Evolutionary conservation across 2,329 filamentous ascomycete genomes (phyloP).

Genomic region (Didymellaceae sp.): DNA sequence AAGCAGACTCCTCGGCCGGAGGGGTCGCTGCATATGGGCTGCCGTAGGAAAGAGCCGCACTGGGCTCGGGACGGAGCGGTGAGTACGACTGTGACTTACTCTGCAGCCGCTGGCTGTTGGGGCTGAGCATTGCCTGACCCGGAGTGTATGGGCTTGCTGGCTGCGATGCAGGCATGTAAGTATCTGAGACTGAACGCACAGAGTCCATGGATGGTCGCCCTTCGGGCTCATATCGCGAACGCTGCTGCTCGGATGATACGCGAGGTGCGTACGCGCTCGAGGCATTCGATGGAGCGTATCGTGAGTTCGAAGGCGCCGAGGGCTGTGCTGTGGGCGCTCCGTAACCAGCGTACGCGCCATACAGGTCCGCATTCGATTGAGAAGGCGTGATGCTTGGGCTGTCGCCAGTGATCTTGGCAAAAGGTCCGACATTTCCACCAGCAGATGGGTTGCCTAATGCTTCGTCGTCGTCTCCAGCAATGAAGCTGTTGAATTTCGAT

Average conservation of each 20-base stretch:
- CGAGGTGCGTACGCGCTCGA: slow-evolving; percentile 53
- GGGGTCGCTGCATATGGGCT: slow-evolving; percentile 42
- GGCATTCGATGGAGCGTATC: slow-evolving; percentile 47
- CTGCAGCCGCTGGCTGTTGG: slow-evolving; percentile 30
- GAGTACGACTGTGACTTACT: slow-evolving; percentile 42
- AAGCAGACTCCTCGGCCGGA: slow-evolving; percentile 26
- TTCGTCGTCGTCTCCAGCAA: slow-evolving; percentile 86
- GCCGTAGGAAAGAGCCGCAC: slow-evolving; percentile 33
- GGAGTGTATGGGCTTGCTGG: slow-evolving; percentile 39
- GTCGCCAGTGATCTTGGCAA: slow-evolving; percentile 79
- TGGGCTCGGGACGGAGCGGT: slow-evolving; percentile 39
- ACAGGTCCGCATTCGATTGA: slow-evolving; percentile 73
- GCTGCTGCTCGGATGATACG: slow-evolving; percentile 59
- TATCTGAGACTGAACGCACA: slow-evolving; percentile 38
- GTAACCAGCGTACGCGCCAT: slow-evolving; percentile 70
- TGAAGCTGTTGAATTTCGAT: slow-evolving; percentile 95
- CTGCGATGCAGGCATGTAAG: slow-evolving; percentile 37
- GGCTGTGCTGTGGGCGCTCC: slow-evolving; percentile 35
- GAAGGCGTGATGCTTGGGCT: slow-evolving; percentile 61
- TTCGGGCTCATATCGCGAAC: slow-evolving; percentile 56
- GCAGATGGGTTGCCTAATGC: slow-evolving; percentile 63
- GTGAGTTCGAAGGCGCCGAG: slow-evolving; percentile 41
- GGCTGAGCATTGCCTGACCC: slow-evolving; percentile 40
- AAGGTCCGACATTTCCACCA: slow-evolving; percentile 71
- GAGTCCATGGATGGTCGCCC: slow-evolving; percentile 50